These are phyloP conservation scores for Arthroderma sp. DNA, from an alignment of 2,329 filamentous ascomycete species.

Conservation along the genomic window DNA sequence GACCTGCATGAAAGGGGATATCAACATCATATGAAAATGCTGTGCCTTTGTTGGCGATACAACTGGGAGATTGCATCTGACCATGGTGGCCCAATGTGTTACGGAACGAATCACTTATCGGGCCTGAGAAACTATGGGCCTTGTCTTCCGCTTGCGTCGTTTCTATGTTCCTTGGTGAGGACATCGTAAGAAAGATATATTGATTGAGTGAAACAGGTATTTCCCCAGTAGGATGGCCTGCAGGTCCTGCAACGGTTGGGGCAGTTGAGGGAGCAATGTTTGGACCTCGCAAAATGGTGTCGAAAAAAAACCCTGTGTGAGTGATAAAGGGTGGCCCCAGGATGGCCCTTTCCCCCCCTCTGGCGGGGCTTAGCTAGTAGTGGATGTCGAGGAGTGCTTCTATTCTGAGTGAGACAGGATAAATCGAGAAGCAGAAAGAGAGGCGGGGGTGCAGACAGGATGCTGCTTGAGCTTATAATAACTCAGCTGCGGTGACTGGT, in stretches of 20 bases:
- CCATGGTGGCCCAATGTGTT: conserved; percentile 54
- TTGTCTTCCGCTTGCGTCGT: conserved; percentile 15
- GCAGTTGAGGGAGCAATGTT: background rate
- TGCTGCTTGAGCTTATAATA: background rate
- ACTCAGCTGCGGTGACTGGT: background rate
- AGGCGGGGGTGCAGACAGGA: background rate
- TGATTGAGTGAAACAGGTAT: conserved; percentile 7
- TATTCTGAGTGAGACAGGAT: conserved; percentile 6
- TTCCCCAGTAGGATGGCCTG: background rate
- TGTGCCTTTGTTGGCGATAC: conserved; percentile 36
- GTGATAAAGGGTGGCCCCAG: background rate
- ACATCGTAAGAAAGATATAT: background rate
- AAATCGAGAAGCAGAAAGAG: background rate
- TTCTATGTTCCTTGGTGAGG: conserved; percentile 6
- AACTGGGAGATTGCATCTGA: conserved; percentile 44
- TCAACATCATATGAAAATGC: conserved; percentile 19
- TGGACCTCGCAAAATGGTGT: background rate
- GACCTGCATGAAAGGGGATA: conserved; percentile 14
- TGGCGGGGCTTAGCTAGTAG: background rate
- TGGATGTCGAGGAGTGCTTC: background rate
- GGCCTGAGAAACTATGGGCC: conserved; percentile 19
- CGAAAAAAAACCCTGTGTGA: background rate
- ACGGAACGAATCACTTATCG: conserved; percentile 43
- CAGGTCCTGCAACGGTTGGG: conserved; percentile 8
- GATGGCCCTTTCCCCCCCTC: background rate